A percentile compares a stretch with the other conserved stretches of the same genome.
These are phyloP conservation scores for Cladosporium sp. DNA, from an alignment of 2,329 filamentous ascomycete genomes.

Conservation along the genomic window DNA sequence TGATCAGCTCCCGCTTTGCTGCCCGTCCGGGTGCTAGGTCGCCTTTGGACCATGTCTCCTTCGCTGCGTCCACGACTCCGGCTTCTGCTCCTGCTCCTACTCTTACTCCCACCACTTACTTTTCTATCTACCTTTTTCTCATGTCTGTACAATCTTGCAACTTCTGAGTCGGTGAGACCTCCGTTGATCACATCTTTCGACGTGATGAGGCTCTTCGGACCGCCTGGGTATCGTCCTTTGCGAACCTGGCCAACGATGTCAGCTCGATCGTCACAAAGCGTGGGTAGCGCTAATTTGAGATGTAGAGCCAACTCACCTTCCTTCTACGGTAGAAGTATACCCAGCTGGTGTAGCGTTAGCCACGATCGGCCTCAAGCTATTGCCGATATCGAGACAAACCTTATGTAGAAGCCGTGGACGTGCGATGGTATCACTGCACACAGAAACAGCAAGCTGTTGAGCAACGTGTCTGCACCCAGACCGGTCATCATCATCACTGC, in stretches of 20 bases:
- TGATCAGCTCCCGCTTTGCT: conserved; percentile 3
- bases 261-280: background rate
- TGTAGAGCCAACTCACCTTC: conserved; percentile 28
- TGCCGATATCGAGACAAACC: background rate
- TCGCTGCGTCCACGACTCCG: conserved; percentile 1
- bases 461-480: conserved; percentile 36
- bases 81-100: conserved; percentile 8
- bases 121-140: conserved; percentile 18
- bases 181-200: conserved; percentile 41
- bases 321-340: conserved; percentile 42
- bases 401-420: conserved; percentile 45
- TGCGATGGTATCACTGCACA: conserved; percentile 44
- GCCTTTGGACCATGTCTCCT: conserved; percentile 1
- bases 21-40: background rate
- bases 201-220: conserved; percentile 37
- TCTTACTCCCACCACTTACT: conserved; percentile 15
- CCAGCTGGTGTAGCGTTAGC: conserved; percentile 24
- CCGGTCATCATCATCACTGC: conserved; percentile 41
- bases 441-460: conserved; percentile 43
- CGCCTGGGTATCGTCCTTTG: conserved; percentile 41
- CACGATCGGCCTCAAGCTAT: too few relatives aligned
- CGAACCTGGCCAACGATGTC: conserved; percentile 30
- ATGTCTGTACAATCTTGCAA: conserved; percentile 33
- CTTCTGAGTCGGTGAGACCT: conserved; percentile 36
- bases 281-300: background rate